Evolutionary conservation across 2,329 filamentous ascomycete species (phyloP).

Genomic region (Madurella mycetomatis): DNA sequence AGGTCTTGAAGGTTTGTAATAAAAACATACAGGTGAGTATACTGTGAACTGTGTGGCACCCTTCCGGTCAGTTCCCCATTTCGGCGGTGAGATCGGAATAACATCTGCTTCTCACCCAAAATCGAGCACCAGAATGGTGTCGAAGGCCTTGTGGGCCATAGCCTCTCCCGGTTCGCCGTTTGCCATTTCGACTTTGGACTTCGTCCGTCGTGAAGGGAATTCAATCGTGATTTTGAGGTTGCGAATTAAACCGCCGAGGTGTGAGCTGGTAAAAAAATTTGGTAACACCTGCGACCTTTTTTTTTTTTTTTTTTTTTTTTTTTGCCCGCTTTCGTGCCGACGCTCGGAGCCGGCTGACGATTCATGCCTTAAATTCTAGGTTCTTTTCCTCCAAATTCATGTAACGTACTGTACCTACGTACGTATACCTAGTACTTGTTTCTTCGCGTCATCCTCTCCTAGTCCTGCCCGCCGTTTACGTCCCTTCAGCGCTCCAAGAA

Average conservation of each 20-base stretch:
- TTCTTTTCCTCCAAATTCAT: background rate
- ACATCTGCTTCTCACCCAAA: slow-evolving; percentile 18
- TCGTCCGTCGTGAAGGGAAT: slow-evolving; percentile 4
- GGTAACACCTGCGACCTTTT: slow-evolving; percentile 18
- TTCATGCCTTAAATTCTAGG: slow-evolving; percentile 15
- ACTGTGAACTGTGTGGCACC: slow-evolving; percentile 16
- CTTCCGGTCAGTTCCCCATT: slow-evolving; percentile 4
- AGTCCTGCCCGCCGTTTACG: no score
- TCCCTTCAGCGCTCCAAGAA: no score
- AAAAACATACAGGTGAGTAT: slow-evolving; percentile 22
- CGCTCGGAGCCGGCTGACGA: slow-evolving; percentile 3
- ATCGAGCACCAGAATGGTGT: slow-evolving; percentile 24
- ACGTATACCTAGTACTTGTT: background rate
- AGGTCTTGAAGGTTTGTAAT: background rate
- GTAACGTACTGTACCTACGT: background rate
- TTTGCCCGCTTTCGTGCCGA: slow-evolving; percentile 1
- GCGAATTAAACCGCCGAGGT: slow-evolving; percentile 3
- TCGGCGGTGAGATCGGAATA: background rate
- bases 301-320: no score
- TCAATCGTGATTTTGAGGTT: background rate
- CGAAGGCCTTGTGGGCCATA: slow-evolving; percentile 22
- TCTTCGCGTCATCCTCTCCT: background rate
- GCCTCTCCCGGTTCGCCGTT: slow-evolving; percentile 19
- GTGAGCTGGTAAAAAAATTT: slow-evolving; percentile 16
- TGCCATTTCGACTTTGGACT: slow-evolving; percentile 9